A percentile compares a stretch with the other conserved stretches of the same genome.
phyloP scores from a whole-genome alignment of 1,284 basidiomycete genomes.

The Kwoniella shivajii region DNA sequence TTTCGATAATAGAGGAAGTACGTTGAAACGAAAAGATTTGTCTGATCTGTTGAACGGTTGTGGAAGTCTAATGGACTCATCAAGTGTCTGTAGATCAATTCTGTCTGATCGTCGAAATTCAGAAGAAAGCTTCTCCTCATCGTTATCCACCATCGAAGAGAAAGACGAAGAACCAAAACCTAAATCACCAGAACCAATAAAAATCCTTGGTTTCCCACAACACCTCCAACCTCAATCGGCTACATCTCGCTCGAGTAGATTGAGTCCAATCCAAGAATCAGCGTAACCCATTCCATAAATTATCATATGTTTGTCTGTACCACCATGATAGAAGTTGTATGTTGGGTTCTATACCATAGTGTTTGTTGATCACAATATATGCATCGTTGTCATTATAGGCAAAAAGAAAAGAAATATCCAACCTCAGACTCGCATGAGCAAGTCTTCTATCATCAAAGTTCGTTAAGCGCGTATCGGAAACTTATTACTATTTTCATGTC shows the following conservation, averaged over 20 bases:
- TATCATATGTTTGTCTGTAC: too few relatives aligned
- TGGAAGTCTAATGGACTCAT: slow-evolving; percentile 1
- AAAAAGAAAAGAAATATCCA: too few relatives aligned
- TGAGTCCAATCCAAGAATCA: background rate
- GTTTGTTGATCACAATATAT: too few relatives aligned
- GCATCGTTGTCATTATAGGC: too few relatives aligned
- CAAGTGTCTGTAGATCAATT: background rate
- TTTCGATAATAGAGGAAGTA: background rate
- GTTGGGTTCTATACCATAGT: too few relatives aligned
- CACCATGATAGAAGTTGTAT: too few relatives aligned
- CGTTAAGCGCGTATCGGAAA: too few relatives aligned
- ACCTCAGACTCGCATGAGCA: too few relatives aligned
- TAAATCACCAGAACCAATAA: background rate
- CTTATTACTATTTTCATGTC: too few relatives aligned
- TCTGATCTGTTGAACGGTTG: background rate
- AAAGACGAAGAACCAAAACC: too few relatives aligned
- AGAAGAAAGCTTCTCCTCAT: background rate
- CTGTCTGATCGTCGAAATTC: background rate
- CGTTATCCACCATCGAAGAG: background rate
- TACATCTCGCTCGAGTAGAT: background rate
- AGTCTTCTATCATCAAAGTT: too few relatives aligned
- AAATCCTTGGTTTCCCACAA: background rate
- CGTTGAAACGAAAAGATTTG: background rate
- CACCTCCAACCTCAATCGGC: background rate
- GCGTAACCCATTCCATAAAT: too few relatives aligned